Percentiles rank a stretch among this genome's conserved stretches.
Evolutionary conservation across 768 basidiomycete genomes (phyloP).

Genomic region (Suillus subluteus): DNA sequence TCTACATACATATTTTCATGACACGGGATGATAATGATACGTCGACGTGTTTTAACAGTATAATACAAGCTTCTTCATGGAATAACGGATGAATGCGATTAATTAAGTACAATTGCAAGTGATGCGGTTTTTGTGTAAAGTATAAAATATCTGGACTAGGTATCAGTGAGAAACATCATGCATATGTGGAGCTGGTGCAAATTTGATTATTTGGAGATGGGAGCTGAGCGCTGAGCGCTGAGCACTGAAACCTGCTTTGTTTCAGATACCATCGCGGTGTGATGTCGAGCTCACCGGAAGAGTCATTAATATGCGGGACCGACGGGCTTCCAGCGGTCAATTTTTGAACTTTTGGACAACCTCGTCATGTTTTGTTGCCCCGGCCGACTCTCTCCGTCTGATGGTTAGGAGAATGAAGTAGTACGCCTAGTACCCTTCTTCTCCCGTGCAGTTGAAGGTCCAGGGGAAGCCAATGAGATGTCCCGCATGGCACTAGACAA

Average conservation of each 20-base stretch:
- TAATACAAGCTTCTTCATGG: background rate
- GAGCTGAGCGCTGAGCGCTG: too few relatives aligned
- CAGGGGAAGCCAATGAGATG: constrained; percentile 5
- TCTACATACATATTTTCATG: background rate
- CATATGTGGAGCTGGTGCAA: background rate
- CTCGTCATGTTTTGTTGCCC: background rate
- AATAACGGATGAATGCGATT: background rate
- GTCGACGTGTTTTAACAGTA: background rate
- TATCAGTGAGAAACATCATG: background rate
- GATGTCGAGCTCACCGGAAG: background rate
- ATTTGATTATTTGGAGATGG: too few relatives aligned
- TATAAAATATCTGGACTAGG: background rate
- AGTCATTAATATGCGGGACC: background rate
- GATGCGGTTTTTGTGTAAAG: background rate
- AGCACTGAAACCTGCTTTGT: background rate
- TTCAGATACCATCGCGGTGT: background rate
- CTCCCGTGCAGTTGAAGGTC: background rate
- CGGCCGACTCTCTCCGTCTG: background rate
- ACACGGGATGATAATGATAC: background rate
- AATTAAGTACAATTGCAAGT: background rate
- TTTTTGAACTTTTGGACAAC: background rate
- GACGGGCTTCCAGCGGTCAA: background rate
- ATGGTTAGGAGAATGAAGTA: background rate
- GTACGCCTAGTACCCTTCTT: background rate
- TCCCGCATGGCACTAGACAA: constrained; percentile 3